phyloP scores from a whole-genome alignment of 345 rosid genomes.

The Abelmoschus esculentus region DNA sequence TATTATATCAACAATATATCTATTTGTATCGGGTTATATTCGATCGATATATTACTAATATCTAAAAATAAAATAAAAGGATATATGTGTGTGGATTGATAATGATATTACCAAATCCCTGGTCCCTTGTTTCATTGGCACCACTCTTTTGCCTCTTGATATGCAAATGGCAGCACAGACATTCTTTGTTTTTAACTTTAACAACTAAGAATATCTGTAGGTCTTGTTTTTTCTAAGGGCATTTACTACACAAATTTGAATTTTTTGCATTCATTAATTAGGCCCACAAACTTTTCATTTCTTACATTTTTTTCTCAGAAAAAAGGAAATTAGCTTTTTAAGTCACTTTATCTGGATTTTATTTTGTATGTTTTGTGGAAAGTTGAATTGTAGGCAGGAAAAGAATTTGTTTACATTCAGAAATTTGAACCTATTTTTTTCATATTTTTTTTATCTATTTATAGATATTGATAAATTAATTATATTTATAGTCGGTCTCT shows the following conservation, averaged over 20 bases:
- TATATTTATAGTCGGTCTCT: too few relatives aligned
- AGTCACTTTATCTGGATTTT: conserved; percentile 3
- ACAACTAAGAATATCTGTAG: not conserved
- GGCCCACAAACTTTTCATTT: not conserved
- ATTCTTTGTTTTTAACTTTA: not conserved
- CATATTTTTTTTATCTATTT: too few relatives aligned
- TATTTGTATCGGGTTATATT: too few relatives aligned
- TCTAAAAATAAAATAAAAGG: too few relatives aligned
- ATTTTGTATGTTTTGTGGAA: not conserved
- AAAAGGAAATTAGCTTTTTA: not conserved
- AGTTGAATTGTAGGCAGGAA: not conserved
- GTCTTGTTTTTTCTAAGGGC: conserved; percentile 14
- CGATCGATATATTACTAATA: too few relatives aligned
- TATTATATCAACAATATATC: too few relatives aligned
- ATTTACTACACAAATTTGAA: not conserved
- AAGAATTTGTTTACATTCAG: not conserved
- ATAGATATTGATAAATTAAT: too few relatives aligned
- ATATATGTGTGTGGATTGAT: not conserved
- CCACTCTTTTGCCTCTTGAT: not conserved
- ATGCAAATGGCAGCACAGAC: not conserved
- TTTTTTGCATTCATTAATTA: not conserved
- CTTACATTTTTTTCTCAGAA: not conserved
- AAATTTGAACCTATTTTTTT: not conserved
- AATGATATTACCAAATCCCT: not conserved
- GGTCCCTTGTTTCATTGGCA: not conserved